Percentiles rank a stretch among this genome's conserved stretches.
These are phyloP conservation scores for Sphagnum tenellum DNA, from an alignment of 225 moss, liverwort and hornwort genomes.

Conservation along the genomic window DNA sequence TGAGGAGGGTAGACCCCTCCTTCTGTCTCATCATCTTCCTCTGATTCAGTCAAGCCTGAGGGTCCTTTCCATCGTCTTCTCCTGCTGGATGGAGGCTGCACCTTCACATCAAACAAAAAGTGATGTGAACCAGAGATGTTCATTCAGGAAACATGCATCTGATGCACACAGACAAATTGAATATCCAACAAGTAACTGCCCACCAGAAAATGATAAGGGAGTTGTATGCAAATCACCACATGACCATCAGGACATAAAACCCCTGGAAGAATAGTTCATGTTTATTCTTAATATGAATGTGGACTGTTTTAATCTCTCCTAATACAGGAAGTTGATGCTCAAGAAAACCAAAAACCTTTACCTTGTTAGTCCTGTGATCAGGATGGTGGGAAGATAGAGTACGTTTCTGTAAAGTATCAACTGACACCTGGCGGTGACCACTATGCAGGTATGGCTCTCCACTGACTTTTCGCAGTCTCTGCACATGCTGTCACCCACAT, in stretches of 20 bases:
- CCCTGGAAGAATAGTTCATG: not conserved
- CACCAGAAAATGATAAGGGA: too few relatives aligned
- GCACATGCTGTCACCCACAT: constrained; percentile 26
- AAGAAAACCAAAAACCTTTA: not conserved
- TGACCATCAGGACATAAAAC: not conserved
- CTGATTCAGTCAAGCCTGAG: constrained; percentile 24
- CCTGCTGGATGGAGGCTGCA: constrained; percentile 26
- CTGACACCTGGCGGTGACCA: constrained; percentile 34
- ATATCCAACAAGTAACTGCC: not conserved
- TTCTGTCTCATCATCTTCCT: constrained; percentile 22
- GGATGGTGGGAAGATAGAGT: constrained; percentile 33
- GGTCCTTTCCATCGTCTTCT: constrained; percentile 24
- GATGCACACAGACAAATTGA: not conserved
- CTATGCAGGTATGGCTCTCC: constrained; percentile 39
- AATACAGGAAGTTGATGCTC: not conserved
- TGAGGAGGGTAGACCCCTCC: constrained; percentile 3
- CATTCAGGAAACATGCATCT: too few relatives aligned
- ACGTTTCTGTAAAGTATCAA: constrained; percentile 38
- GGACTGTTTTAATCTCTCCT: too few relatives aligned
- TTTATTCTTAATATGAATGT: not conserved
- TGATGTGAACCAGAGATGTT: not conserved
- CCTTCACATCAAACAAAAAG: not conserved
- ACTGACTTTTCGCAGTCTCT: constrained; percentile 40
- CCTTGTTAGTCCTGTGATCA: constrained; percentile 24
- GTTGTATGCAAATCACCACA: not conserved